Evolutionary conservation across 2,329 filamentous ascomycete genomes (phyloP).

Genomic region (Juglanconis sp.): DNA sequence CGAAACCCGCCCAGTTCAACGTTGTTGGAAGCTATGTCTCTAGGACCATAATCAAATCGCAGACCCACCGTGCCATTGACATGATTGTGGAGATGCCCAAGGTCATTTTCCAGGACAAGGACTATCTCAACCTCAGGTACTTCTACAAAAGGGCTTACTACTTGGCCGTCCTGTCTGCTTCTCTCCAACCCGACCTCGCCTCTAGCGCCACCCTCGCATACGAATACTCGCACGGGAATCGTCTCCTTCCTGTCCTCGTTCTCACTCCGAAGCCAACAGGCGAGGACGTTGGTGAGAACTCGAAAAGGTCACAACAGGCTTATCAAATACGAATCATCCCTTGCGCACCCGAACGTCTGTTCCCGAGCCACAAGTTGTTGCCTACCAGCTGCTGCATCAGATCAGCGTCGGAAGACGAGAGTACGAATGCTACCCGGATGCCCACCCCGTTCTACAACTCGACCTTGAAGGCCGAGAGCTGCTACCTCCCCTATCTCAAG

Average conservation of each 20-base stretch:
- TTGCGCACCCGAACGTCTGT: slow-evolving; percentile 65
- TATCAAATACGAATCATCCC: slow-evolving; percentile 74
- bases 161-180: slow-evolving; percentile 73
- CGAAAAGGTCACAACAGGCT: slow-evolving; percentile 27
- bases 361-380: slow-evolving; percentile 67
- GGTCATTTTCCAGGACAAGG: slow-evolving; percentile 84
- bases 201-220: slow-evolving; percentile 58
- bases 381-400: slow-evolving; percentile 70
- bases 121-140: slow-evolving; percentile 88
- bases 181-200: slow-evolving; percentile 57
- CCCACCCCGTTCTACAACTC: slow-evolving; percentile 88
- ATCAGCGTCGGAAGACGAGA: slow-evolving; percentile 41
- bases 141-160: slow-evolving; percentile 95
- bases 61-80: slow-evolving; percentile 63
- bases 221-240: slow-evolving; percentile 68
- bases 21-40: slow-evolving; percentile 84
- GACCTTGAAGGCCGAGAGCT: slow-evolving; percentile 73
- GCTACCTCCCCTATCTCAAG: slow-evolving; percentile 71
- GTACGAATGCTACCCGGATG: slow-evolving; percentile 21
- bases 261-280: slow-evolving; percentile 29
- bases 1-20: slow-evolving; percentile 74
- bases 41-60: slow-evolving; percentile 67
- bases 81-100: slow-evolving; percentile 83
- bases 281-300: slow-evolving; percentile 6
- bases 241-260: slow-evolving; percentile 66